Conservation (phyloP, 768 basidiomycete species). For the Trametes villosa region DNA sequence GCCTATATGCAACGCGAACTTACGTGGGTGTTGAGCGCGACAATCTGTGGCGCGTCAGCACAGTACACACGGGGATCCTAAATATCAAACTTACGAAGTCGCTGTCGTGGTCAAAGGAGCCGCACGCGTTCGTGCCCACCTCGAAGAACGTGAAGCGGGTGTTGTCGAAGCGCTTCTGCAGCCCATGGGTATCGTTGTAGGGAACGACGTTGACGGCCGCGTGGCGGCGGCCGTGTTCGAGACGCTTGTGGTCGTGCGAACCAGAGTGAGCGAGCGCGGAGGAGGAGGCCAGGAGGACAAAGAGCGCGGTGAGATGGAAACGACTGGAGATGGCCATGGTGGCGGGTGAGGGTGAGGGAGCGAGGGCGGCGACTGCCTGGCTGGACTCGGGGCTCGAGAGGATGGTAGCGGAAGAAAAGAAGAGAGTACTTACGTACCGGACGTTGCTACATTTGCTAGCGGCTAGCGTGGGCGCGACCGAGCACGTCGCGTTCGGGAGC, state of each 20-base stretch:
- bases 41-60: constrained; percentile 46
- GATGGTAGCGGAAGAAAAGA: background rate
- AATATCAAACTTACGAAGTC: constrained; percentile 21
- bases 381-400: background rate
- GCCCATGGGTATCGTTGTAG: background rate
- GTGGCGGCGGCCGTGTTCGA: constrained; percentile 12
- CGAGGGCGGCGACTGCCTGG: constrained; percentile 1
- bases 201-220: constrained; percentile 6
- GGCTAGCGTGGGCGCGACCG: background rate
- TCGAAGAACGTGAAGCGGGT: constrained; percentile 25
- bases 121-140: constrained; percentile 25
- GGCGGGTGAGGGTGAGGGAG: constrained; percentile 4
- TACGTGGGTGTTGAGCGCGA: constrained; percentile 46
- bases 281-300: constrained; percentile 13
- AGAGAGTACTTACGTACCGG: background rate
- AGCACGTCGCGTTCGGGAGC: no score
- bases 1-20: background rate
- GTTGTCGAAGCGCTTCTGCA: constrained; percentile 23
- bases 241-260: constrained; percentile 1
- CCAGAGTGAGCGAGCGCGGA: constrained; percentile 12
- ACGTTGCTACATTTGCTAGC: background rate
- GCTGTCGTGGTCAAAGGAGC: constrained; percentile 19
- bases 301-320: constrained; percentile 17
- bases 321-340: constrained; percentile 19
- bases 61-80: background rate